phyloP scores from a whole-genome alignment of 345 rosid species.

The Corchorus olitorius region DNA sequence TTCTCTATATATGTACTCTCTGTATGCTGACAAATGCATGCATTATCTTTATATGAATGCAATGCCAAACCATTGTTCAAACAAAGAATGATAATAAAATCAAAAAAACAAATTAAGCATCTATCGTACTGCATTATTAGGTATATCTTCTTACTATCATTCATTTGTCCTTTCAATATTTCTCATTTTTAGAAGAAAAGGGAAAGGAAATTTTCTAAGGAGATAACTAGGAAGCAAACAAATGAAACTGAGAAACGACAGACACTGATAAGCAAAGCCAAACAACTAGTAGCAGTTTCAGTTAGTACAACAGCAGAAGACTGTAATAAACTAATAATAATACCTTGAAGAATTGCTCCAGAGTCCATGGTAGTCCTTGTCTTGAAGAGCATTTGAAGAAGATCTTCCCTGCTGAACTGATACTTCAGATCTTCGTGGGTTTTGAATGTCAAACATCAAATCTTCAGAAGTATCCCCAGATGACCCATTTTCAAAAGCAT shows the following conservation, averaged over 20 bases:
- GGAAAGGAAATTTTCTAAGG: background rate
- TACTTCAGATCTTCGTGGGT: slow-evolving; percentile 51
- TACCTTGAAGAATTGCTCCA: slow-evolving; percentile 79
- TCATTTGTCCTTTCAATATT: background rate
- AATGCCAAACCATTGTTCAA: background rate
- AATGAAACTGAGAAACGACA: background rate
- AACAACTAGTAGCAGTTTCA: background rate
- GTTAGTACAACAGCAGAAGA: background rate
- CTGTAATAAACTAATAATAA: slow-evolving; percentile 19
- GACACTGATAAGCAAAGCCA: background rate
- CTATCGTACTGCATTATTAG: background rate
- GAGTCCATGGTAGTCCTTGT: slow-evolving; percentile 48
- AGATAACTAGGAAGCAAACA: slow-evolving; percentile 9
- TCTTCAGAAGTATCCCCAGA: slow-evolving; percentile 92
- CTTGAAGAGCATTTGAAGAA: slow-evolving; percentile 32
- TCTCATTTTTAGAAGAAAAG: background rate
- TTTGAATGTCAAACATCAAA: slow-evolving; percentile 66
- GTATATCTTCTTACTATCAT: background rate
- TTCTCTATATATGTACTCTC: background rate
- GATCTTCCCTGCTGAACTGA: slow-evolving; percentile 48
- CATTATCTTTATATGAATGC: background rate
- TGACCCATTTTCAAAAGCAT: slow-evolving; percentile 71
- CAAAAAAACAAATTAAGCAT: slow-evolving; percentile 8
- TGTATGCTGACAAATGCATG: background rate
- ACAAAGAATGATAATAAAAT: background rate